Evolutionary conservation across 331 rosid genomes (phyloP), one percentile per base, ranked within the genome.

Genomic region (Acacia concinna): DNA sequence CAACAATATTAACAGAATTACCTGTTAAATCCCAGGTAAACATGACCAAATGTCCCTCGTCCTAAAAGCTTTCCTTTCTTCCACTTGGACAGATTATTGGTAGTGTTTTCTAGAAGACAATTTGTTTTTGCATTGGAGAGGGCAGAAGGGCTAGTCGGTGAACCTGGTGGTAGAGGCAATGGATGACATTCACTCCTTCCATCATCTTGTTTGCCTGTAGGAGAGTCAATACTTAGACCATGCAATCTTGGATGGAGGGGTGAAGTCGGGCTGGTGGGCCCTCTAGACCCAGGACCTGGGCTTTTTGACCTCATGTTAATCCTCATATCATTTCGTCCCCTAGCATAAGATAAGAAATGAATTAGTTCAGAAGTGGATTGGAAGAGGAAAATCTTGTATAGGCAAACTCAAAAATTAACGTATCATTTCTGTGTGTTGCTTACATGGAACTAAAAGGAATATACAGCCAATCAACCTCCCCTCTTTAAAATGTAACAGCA

Each of bases 11-110:
- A 60, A 77, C 6, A 73, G 44, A 47, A 15, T 73, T 82, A 93
- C 99, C 99, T 93, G 86, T 93, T 90, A 83, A 96, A 96, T 74
- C 98, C 99, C 23, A 84, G 80, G 87, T 91, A 96, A 79, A 96
- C 99, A 81, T 96, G 99, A 43, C 99, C 99, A 85, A 93, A 96
- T 60, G 98, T 93, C 43, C 99, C 99, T 65, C 99, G 86, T 68
- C 99, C 99, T 38, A 96, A 84, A 87, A 93, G 98, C 89, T 76
- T 93, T 83, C 99, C 99, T 86, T 88, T 93, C 94, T 96, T 91
- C 99, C 98, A 93, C 76, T 88, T 91, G 56, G 93, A 49, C 66
- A 69, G 84, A 32, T 82, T 75, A 72, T 78, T 6, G 51, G 83
- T 25, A 70, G 85, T 13, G 77, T 75, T 88, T 54, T 95, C 97